Percentiles rank a stretch among this genome's conserved stretches.
These are phyloP conservation scores for Trichoderma sp. DNA, from an alignment of 2,329 filamentous ascomycete genomes.

Conservation along the genomic window DNA sequence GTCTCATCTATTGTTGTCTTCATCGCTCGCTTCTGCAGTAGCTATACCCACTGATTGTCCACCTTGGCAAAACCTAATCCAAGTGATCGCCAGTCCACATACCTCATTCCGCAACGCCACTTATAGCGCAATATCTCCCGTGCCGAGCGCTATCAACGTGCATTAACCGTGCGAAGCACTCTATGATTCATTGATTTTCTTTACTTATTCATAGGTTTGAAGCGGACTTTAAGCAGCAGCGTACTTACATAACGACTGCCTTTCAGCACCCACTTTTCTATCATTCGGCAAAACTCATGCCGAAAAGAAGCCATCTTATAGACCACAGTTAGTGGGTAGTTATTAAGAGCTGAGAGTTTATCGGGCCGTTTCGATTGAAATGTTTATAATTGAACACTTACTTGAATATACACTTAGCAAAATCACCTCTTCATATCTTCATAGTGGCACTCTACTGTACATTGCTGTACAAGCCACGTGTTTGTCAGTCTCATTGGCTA, in stretches of 20 bases:
- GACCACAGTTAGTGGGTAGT: neutral
- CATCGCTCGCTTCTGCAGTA: neutral
- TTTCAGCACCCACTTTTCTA: neutral
- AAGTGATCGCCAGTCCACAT: conserved; percentile 7
- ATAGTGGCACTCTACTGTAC: neutral
- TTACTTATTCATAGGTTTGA: neutral
- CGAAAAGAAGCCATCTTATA: neutral
- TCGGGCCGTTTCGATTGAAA: neutral
- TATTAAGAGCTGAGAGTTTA: neutral
- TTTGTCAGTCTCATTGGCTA: neutral
- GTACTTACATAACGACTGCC: neutral
- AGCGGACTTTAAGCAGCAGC: neutral
- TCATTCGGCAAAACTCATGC: neutral
- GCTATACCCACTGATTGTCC: neutral
- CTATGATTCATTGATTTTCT: conserved; percentile 13
- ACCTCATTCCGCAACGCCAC: conserved; percentile 15
- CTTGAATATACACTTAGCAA: neutral
- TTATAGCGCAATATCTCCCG: neutral
- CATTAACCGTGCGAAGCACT: conserved; percentile 4
- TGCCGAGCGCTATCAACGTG: neutral
- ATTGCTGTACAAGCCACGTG: neutral
- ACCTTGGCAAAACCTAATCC: conserved; percentile 5
- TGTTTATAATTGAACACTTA: no score
- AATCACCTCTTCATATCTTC: neutral
- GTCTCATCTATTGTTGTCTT: neutral